Evolutionary conservation across 2,329 filamentous ascomycete species (phyloP).

Genomic region (Dothidotthia symphoricarpi): DNA sequence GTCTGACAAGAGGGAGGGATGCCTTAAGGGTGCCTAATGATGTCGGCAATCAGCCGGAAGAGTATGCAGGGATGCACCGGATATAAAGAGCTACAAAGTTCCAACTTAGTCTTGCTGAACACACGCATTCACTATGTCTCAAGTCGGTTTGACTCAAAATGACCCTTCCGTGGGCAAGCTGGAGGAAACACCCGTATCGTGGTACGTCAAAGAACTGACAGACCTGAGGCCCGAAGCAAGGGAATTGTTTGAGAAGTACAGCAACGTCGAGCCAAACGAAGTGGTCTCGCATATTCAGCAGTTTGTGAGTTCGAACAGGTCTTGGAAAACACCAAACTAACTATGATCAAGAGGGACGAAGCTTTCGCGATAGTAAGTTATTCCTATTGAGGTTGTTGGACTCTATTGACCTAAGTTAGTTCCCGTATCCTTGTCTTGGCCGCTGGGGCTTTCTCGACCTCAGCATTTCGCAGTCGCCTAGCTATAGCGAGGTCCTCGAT

Average conservation of each 20-base stretch:
- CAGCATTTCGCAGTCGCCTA: constrained; percentile 22
- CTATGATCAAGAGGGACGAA: constrained; percentile 26
- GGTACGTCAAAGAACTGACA: constrained; percentile 32
- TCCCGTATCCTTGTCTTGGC: constrained; percentile 40
- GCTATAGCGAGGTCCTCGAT: constrained; percentile 35
- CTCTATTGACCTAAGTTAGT: constrained; percentile 15
- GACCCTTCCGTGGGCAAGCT: constrained; percentile 1
- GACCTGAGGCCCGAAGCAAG: constrained; percentile 30
- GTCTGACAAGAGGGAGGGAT: too few species aligned
- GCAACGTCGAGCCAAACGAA: constrained; percentile 36
- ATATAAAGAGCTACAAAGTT: too few species aligned
- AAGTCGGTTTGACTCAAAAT: not conserved
- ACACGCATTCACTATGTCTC: not conserved
- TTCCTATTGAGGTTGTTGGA: not conserved
- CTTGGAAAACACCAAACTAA: not conserved
- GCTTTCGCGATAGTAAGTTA: constrained; percentile 33
- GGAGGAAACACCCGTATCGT: constrained; percentile 25
- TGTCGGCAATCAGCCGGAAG: too few species aligned
- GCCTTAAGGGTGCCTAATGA: too few species aligned
- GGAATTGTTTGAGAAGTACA: constrained; percentile 43
- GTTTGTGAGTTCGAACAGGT: constrained; percentile 22
- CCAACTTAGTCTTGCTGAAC: too few species aligned
- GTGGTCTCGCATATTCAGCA: constrained; percentile 40
- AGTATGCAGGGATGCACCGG: too few species aligned
- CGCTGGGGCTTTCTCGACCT: constrained; percentile 40